Base-by-base conservation (phyloP, 2,329 filamentous ascomycete species). In the Acephala macrosclerotiorum region DNA sequence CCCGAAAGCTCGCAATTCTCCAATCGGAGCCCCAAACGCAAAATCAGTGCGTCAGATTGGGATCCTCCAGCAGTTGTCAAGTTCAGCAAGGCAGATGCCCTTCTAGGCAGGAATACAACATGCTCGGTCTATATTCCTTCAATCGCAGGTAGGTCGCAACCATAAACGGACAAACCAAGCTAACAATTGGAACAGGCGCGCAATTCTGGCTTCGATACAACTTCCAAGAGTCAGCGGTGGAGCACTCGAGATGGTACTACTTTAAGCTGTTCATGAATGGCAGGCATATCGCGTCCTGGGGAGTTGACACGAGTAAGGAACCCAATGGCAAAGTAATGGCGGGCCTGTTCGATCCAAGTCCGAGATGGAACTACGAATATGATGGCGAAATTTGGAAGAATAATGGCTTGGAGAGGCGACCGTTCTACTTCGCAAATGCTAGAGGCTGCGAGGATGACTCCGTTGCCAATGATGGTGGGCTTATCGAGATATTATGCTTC, bases 111-210 rank as follows among this genome's bases (percentile, higher is more conserved):
- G 58, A 62, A 70, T 33, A 80, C 85, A 1, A 79, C 74, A 3
- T 77, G 83, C 25, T 85, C 86, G 1, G 85, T 88, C 38, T 88
- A 88, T 69, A 80, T 88, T 14, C 84, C 86, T 1, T 87, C 85
- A 0, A 72, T 80, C 3, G 80, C 85, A 74, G 85, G 85, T 86
- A 73, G 64, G 75, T 60, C n/a, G 3, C 26, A 25, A 33, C 18
- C 35, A 20, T 25, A 4, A 3, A 11, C 9, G 1, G 49, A 22
- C 47, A 33, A n/a, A 26, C 47, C 20, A 14, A 49, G 49, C 64
- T 73, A 29, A 72, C 33, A 22, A 29, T 14, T 26, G 20, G 9
- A n/a, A 1, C 58, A 87, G 85, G 82, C 2, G 78, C 81, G 16
- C 82, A 81, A n/a, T 88, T 88, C 66, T 82, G 80, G 70, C 75